Conservation (phyloP, 2,329 filamentous ascomycete species). For the Cryphonectria parasitica region DNA sequence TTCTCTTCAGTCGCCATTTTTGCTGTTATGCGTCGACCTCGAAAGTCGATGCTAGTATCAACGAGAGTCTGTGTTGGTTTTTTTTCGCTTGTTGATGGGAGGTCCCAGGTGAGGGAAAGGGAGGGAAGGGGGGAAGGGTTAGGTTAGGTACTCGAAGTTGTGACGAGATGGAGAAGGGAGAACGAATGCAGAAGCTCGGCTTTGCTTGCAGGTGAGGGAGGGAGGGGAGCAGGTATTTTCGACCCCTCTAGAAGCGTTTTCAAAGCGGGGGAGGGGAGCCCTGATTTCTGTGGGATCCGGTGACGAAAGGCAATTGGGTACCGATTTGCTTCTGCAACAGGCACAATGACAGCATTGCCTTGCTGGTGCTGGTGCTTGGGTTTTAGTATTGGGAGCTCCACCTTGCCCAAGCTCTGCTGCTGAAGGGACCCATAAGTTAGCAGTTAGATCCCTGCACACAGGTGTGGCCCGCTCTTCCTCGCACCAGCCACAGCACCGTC, state of each 20-base stretch:
- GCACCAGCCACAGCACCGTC: slow-evolving; percentile 6
- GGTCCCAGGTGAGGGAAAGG: slow-evolving; percentile 14
- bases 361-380: slow-evolving; percentile 6
- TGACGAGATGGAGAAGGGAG: slow-evolving; percentile 12
- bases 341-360: slow-evolving; percentile 24
- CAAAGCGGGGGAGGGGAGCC: slow-evolving; percentile 36
- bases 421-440: background rate
- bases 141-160: slow-evolving; percentile 25
- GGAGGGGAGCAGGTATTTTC: slow-evolving; percentile 27
- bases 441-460: background rate
- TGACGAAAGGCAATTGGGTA: slow-evolving; percentile 13
- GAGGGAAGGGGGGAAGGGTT: slow-evolving; percentile 15
- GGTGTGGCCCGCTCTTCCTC: too few relatives aligned
- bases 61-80: slow-evolving; percentile 1
- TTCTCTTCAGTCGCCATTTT: slow-evolving; percentile 46
- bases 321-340: slow-evolving; percentile 6
- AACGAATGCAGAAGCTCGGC: slow-evolving; percentile 16
- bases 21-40: slow-evolving; percentile 5
- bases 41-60: slow-evolving; percentile 6
- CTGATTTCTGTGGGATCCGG: slow-evolving; percentile 34
- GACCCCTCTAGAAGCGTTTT: slow-evolving; percentile 30
- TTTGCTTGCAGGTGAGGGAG: slow-evolving; percentile 20
- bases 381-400: background rate
- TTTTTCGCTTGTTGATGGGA: background rate
- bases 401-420: slow-evolving; percentile 6